Evolutionary conservation across 225 moss, liverwort and hornwort species (phyloP), one percentile per base, ranked within the genome.

Genomic region (Polytrichum commune): DNA sequence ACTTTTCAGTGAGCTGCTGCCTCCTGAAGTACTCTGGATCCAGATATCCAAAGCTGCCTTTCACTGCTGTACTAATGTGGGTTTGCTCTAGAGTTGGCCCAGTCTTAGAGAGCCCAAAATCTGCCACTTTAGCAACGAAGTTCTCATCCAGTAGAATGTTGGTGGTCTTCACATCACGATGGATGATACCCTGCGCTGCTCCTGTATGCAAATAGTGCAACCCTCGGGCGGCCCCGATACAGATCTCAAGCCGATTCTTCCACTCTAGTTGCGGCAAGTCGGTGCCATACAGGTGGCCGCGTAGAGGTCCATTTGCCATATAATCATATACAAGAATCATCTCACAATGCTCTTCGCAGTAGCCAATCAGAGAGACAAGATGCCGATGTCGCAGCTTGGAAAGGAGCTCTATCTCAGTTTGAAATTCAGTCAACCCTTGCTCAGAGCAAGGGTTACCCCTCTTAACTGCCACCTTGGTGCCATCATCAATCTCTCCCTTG

Each of bases 21-120:
- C 93, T 74, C 5, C 96, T 88, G 74, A 90, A 96, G 27, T 93
- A 93, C 84, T 96, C 93, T 2, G 96, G 96, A 61, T 96, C 96
- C 53, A 96, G 74, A 56, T 96, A 96, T 0, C 96, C 96, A 19
- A 96, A 96, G 57, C 93, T 93, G 0, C 96, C 96, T 75, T 96
- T 96, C 53, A 96, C 96, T 2, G 93, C 96, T 0, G 96, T 96
- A 27, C 96, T 96, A 18, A 96, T 90, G 29, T 96, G 96, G 5
- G 96, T 96, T 71, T 93, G 90, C 46, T 96, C 96, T 1, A 96
- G 77, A 19, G 91, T 90, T 2, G 96, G 96, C 8, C 96, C 93
- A 0, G 91, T 92, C 69, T 96, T 96, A 0, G 96, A 96, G 4
- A 96, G 74, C 0, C 96, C 96, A 30, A 96, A 96, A 61, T 96